These are phyloP conservation scores for Nakazawaea ambrosiae DNA, from an alignment of 805 yeast genomes.

Conservation along the genomic window DNA sequence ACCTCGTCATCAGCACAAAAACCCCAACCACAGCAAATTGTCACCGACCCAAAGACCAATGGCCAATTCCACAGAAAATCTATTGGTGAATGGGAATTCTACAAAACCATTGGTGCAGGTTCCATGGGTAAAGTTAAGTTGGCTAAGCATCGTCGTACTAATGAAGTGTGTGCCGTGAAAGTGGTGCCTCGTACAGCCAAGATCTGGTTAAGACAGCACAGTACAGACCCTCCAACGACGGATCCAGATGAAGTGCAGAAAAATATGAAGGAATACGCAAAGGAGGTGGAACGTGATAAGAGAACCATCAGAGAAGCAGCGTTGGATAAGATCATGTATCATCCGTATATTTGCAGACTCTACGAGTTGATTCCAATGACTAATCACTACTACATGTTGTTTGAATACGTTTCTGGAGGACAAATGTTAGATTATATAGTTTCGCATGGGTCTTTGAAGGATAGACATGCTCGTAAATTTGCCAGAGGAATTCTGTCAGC, in stretches of 20 bases:
- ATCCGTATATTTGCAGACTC: conserved; percentile 85
- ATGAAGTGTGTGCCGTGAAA: conserved; percentile 84
- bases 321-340: conserved; percentile 80
- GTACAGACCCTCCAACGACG: conserved; percentile 58
- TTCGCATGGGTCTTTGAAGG: conserved; percentile 91
- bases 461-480: conserved; percentile 88
- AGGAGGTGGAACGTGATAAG: conserved; percentile 83
- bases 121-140: conserved; percentile 98
- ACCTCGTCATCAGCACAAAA: neutral
- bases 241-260: conserved; percentile 51
- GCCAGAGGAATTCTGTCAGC: conserved; percentile 95
- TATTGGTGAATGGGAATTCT: conserved; percentile 95
- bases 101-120: conserved; percentile 95
- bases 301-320: conserved; percentile 96
- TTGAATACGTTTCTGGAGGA: conserved; percentile 96
- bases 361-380: conserved; percentile 96
- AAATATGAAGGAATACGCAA: conserved; percentile 64
- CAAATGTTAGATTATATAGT: conserved; percentile 96
- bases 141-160: conserved; percentile 78
- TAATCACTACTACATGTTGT: conserved; percentile 92
- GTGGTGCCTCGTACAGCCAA: conserved; percentile 88
- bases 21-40: conserved; percentile 11
- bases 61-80: conserved; percentile 73
- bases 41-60: conserved; percentile 5
- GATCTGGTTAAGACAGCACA: conserved; percentile 65